Conservation (phyloP, 208 protist genomes). For the Angomonas deanei region DNA sequence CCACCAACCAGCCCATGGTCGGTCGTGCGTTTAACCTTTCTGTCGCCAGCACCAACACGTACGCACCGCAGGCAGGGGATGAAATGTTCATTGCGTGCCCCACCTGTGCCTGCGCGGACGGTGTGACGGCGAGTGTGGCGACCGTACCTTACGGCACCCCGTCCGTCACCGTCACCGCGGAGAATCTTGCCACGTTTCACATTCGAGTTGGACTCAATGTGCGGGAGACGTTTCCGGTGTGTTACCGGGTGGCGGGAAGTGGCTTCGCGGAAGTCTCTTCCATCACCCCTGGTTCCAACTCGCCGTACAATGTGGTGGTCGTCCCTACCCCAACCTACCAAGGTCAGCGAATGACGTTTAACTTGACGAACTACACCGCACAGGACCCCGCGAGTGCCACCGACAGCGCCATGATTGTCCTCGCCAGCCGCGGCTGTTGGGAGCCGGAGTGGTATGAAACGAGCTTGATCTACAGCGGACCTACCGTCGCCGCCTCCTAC, state of each 20-base stretch:
- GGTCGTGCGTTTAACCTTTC: constrained; percentile 62
- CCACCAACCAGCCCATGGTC: constrained; percentile 82
- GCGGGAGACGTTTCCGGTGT: constrained; percentile 47
- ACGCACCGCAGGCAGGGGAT: constrained; percentile 32
- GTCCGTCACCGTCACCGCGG: constrained; percentile 15
- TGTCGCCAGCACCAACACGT: constrained; percentile 27
- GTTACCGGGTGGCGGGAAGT: constrained; percentile 71
- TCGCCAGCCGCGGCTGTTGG: constrained; percentile 55
- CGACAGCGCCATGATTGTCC: constrained; percentile 74
- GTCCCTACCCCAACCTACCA: constrained; percentile 49
- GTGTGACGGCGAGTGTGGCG: constrained; percentile 14
- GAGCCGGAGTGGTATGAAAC: constrained; percentile 33
- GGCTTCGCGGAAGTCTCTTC: constrained; percentile 59
- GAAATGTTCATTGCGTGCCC: constrained; percentile 58
- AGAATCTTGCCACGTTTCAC: constrained; percentile 11
- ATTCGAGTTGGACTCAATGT: constrained; percentile 70
- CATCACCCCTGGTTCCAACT: constrained; percentile 34
- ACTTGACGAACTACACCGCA: constrained; percentile 34
- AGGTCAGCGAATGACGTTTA: constrained; percentile 71
- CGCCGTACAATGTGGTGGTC: constrained; percentile 25
- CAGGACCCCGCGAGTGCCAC: constrained; percentile 13
- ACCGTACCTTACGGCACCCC: constrained; percentile 61
- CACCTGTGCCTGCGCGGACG: constrained; percentile 68
- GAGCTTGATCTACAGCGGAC: constrained; percentile 3
- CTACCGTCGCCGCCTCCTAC: constrained; percentile 6